Base-by-base conservation (phyloP, 495 filamentous ascomycete genomes). In the Aspergillus coremiiformis region DNA sequence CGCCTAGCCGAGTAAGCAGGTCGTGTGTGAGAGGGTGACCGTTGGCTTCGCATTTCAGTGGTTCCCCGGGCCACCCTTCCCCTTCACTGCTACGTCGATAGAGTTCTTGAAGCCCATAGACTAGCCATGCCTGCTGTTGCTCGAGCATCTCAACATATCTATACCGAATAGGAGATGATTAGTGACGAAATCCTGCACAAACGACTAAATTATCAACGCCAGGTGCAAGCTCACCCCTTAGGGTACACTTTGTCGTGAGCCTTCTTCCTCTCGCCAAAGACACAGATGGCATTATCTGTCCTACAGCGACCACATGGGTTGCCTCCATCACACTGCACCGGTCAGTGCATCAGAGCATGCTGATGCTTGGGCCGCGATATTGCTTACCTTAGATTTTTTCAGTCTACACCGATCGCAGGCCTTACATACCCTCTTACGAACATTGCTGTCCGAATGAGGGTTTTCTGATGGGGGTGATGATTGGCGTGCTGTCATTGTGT, bases 61-160 rank as follows among this genome's bases (percentile, higher is more conserved):
- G 72, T 11, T 74, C 68, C 19, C 82, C 83, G 1, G 68, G 63
- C 83, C 83, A 86, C 32, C 69, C 66, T 55, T 79, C 68, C 33
- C 77, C 73, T 22, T 67, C 70, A 24, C 65, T 63, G 20, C 74
- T 57, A 26, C 77, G 78, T 46, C 69, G 69, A 59, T 85, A 86
- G 29, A 84, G 59, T 64, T 84, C 77, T 55, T 82, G 79, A 1
- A 85, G 68, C 23, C 75, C 81, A 37, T 81, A 64, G 43, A 85
- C 81, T 3, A 86, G 70, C 66, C 83, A 83, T 9, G 65, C 59
- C 66, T 84, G 82, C 68, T 86, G 82, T 55, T 84, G 80, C 55
- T 86, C 83, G n/a, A 86, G 77, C 78, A 85, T 83, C 57, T 86
- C 83, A 29, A 84, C 82, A 52, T 84, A 85, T 59, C 81, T 84